These are phyloP conservation scores for Acmispon strigosus DNA, from an alignment of 306 rosid genomes.

Conservation along the genomic window DNA sequence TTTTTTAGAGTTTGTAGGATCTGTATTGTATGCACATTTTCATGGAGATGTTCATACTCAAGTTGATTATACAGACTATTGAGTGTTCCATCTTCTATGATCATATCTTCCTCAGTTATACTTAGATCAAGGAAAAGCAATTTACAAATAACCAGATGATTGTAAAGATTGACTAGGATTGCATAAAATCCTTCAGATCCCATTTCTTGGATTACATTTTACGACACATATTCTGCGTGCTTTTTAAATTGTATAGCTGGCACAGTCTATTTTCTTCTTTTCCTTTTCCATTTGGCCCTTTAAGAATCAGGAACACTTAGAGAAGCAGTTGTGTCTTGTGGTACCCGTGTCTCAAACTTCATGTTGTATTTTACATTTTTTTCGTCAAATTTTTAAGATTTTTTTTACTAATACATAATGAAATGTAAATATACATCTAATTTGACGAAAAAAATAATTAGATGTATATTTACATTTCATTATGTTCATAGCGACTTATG, in stretches of 20 bases:
- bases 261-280: background rate
- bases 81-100: background rate
- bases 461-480: too few species aligned
- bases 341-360: too few species aligned
- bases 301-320: background rate
- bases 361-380: too few species aligned
- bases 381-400: too few species aligned
- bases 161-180: background rate
- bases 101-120: background rate
- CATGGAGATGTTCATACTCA: background rate
- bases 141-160: background rate
- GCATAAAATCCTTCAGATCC: background rate
- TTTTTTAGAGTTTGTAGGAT: background rate
- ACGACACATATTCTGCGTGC: background rate
- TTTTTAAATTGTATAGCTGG: background rate
- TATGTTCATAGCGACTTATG: too few species aligned
- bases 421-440: too few species aligned
- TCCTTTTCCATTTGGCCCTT: background rate
- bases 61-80: background rate
- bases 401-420: too few species aligned
- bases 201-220: background rate
- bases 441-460: too few species aligned
- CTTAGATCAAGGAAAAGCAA: slow-evolving; percentile 9
- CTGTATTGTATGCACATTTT: background rate
- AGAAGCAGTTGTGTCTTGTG: too few species aligned